These are phyloP conservation scores for Yarrowia sp. DNA, from an alignment of 805 yeast genomes.

Conservation along the genomic window DNA sequence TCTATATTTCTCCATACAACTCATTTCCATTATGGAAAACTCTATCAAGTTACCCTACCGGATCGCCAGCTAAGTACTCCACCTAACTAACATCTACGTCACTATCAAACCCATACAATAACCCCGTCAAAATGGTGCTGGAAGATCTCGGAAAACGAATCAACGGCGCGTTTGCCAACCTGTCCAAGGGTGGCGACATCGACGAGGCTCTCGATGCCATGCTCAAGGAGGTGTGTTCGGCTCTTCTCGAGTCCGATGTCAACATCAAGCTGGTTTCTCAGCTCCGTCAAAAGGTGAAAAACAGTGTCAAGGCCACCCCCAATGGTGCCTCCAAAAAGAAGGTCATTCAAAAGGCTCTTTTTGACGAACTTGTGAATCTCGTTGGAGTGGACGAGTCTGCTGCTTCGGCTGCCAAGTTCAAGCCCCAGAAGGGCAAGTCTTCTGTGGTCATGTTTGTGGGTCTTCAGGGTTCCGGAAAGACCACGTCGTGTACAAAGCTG, in stretches of 20 bases:
- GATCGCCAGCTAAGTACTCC: neutral
- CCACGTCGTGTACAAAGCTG: slow-evolving; percentile 93
- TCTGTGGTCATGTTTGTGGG: slow-evolving; percentile 97
- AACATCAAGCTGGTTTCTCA: slow-evolving; percentile 78
- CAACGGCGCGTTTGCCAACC: slow-evolving; percentile 66
- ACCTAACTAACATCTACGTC: too few species aligned
- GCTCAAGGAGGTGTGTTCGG: slow-evolving; percentile 86
- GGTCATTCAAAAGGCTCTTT: slow-evolving; percentile 83
- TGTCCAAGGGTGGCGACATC: slow-evolving; percentile 52
- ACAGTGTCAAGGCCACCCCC: slow-evolving; percentile 51
- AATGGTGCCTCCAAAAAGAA: slow-evolving; percentile 64
- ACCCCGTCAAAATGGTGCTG: slow-evolving; percentile 59
- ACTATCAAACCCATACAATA: too few species aligned
- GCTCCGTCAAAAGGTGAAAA: slow-evolving; percentile 67
- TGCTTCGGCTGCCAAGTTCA: slow-evolving; percentile 48
- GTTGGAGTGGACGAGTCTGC: slow-evolving; percentile 59
- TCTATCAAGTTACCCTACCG: neutral
- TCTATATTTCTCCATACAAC: too few species aligned
- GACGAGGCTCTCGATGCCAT: slow-evolving; percentile 66
- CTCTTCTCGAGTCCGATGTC: slow-evolving; percentile 90
- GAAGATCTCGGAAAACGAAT: slow-evolving; percentile 77
- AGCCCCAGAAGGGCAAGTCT: slow-evolving; percentile 78
- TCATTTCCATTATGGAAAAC: neutral
- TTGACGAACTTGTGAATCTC: slow-evolving; percentile 82
- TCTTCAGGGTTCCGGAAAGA: slow-evolving; percentile 97